Conservation (phyloP, 306 rosid genomes). For the Trifolium subterraneum region DNA sequence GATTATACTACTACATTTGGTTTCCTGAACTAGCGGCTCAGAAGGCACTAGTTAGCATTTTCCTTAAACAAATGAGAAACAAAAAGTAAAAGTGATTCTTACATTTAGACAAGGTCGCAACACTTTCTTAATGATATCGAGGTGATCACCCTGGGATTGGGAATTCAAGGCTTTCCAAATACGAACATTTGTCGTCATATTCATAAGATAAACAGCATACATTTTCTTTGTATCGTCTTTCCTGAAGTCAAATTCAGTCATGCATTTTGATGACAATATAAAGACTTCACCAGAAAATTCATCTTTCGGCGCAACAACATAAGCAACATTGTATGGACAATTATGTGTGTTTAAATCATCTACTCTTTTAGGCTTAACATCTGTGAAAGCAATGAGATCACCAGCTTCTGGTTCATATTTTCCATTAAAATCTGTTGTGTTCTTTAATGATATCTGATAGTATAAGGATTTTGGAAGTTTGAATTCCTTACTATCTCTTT, state of each 20-base stretch:
- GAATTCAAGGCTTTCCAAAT: slow-evolving; percentile 46
- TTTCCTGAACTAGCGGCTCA: too few relatives aligned
- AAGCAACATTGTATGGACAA: slow-evolving; percentile 40
- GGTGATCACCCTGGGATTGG: neutral
- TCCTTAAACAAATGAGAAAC: too few relatives aligned
- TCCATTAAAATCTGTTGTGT: neutral
- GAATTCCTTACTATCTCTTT: neutral
- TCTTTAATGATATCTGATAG: slow-evolving; percentile 10
- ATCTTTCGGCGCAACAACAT: slow-evolving; percentile 5
- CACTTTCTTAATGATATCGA: slow-evolving; percentile 39
- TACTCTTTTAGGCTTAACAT: too few relatives aligned
- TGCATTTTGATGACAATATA: slow-evolving; percentile 1
- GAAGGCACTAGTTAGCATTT: too few relatives aligned
- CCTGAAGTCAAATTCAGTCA: neutral
- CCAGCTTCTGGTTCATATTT: neutral
- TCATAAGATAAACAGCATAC: slow-evolving; percentile 34
- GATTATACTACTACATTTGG: too few relatives aligned
- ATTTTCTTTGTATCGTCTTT: neutral
- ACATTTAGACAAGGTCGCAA: slow-evolving; percentile 35
- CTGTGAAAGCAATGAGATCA: too few relatives aligned
- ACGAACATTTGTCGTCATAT: slow-evolving; percentile 35
- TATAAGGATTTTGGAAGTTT: slow-evolving; percentile 20
- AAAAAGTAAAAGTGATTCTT: too few relatives aligned
- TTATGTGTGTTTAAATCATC: slow-evolving; percentile 16
- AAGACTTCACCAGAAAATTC: neutral